These are phyloP conservation scores for Metschnikowia cerradonensis DNA, from an alignment of 805 yeast genomes.

Conservation along the genomic window DNA sequence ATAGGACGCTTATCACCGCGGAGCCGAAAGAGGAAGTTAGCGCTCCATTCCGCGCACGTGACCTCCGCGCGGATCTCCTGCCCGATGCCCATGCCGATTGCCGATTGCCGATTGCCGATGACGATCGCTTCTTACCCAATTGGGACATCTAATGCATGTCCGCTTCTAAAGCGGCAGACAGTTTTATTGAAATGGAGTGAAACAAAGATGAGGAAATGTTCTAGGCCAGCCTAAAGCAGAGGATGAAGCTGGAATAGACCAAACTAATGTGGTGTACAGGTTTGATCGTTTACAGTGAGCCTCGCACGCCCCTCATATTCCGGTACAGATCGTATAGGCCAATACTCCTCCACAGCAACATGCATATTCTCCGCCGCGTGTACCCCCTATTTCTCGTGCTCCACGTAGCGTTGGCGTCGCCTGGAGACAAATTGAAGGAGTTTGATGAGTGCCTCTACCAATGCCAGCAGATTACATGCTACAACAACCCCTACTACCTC, in stretches of 20 bases:
- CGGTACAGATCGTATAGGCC: not conserved
- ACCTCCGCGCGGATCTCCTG: not conserved
- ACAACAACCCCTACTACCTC: constrained; percentile 24
- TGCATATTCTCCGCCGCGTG: constrained; percentile 1
- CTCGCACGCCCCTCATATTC: constrained; percentile 1
- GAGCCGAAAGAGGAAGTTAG: constrained; percentile 1
- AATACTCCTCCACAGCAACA: not conserved
- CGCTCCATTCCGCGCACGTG: not conserved
- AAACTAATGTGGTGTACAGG: not conserved
- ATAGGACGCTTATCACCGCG: constrained; percentile 1
- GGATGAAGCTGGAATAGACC: too few species aligned
- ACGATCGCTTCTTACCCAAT: not conserved
- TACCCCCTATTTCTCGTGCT: not conserved
- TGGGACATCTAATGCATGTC: not conserved
- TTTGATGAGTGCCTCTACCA: constrained; percentile 53
- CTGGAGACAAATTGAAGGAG: constrained; percentile 58
- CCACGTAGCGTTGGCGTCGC: constrained; percentile 30
- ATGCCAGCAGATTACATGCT: constrained; percentile 41
- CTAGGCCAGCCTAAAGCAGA: too few species aligned
- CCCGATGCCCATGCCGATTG: too few species aligned
- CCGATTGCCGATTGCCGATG: too few species aligned
- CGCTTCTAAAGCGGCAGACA: too few species aligned
- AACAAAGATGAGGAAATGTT: too few species aligned
- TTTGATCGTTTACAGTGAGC: not conserved
- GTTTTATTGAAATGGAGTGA: too few species aligned